Evolutionary conservation across 805 yeast species (phyloP), one percentile per base, ranked within the genome.

Genomic region (Kockiozyma suomiensis): DNA sequence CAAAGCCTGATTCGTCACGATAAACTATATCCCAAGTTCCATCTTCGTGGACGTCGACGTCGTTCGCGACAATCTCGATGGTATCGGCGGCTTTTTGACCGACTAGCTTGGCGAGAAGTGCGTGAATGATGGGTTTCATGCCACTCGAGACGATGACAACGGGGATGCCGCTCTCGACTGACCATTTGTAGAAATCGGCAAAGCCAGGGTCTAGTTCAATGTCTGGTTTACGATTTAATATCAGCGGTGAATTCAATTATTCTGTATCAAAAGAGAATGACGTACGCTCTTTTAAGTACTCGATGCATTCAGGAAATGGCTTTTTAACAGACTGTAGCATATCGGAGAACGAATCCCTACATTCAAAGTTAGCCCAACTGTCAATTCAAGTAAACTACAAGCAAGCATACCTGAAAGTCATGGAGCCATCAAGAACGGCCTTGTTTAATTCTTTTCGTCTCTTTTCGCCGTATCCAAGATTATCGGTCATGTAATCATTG

Each of bases 191-290:
- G 69, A 92, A 89, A 38, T 79, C 82, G 68, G 82, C 84, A 77
- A 94, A 94, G 1, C 98, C 98, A 0, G 97, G 94, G 70, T 94
- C 99, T 59, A 94, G 79, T 67, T 85, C 73, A 55, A 94, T 80
- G 70, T 89, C 68, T 66, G 33, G 19, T 33, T 7, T 15, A 17
- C 13, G 35, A 38, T 4, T 7, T 25, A 30, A 23, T 3, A 33
- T 10, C 15, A 13, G 28, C 15, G 15, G 4, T 7, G 5, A 37
- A 23, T n/a, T 19, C 15, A 17, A 12, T 19, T 13, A n/a, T 8
- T 37, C 12, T 17, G 13, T 8, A 15, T 41, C 4, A 8, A 12
- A 23, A 32, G 28, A 30, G 33, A 13, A 1, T 7, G 6, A 54
- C 66, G 25, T 56, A 65, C 67, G 76, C 65, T 84, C 75, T 65